Evolutionary conservation across 192 early-diverging fungal species (phyloP).

Genomic region (Coemansia sp.): DNA sequence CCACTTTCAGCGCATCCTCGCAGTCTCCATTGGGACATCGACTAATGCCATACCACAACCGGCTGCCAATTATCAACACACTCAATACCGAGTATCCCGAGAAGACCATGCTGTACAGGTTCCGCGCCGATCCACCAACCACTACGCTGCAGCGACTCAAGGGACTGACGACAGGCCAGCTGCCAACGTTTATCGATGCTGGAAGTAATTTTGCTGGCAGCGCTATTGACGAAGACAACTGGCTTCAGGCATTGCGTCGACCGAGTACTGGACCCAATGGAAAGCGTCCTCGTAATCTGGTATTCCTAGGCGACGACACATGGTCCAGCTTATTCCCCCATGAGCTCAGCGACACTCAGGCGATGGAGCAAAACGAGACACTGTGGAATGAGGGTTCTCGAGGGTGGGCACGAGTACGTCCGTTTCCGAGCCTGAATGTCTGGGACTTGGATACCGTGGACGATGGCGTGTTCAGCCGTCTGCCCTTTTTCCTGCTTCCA

Average conservation of each 20-base stretch:
- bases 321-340: slow-evolving; percentile 89
- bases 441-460: slow-evolving; percentile 95
- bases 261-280: not conserved
- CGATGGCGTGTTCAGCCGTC: slow-evolving; percentile 73
- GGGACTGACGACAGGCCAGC: slow-evolving; percentile 76
- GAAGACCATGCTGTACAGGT: slow-evolving; percentile 67
- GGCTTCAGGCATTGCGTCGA: slow-evolving; percentile 64
- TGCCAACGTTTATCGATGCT: slow-evolving; percentile 82
- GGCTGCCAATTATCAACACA: slow-evolving; percentile 52
- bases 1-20: not conserved
- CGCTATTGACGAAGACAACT: slow-evolving; percentile 78
- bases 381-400: not conserved
- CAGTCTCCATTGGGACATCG: not conserved
- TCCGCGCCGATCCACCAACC: slow-evolving; percentile 77
- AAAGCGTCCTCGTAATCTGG: slow-evolving; percentile 55
- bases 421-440: slow-evolving; percentile 74
- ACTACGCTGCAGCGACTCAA: slow-evolving; percentile 84
- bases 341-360: slow-evolving; percentile 52
- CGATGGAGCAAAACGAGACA: slow-evolving; percentile 20
- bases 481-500: slow-evolving; percentile 53
- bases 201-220: slow-evolving; percentile 81
- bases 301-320: slow-evolving; percentile 94
- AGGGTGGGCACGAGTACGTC: slow-evolving; percentile 63
- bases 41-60: slow-evolving; percentile 47
- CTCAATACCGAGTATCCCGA: slow-evolving; percentile 57